Evolutionary conservation across 768 basidiomycete species (phyloP).

Genomic region (Pleurotus pulmonarius): DNA sequence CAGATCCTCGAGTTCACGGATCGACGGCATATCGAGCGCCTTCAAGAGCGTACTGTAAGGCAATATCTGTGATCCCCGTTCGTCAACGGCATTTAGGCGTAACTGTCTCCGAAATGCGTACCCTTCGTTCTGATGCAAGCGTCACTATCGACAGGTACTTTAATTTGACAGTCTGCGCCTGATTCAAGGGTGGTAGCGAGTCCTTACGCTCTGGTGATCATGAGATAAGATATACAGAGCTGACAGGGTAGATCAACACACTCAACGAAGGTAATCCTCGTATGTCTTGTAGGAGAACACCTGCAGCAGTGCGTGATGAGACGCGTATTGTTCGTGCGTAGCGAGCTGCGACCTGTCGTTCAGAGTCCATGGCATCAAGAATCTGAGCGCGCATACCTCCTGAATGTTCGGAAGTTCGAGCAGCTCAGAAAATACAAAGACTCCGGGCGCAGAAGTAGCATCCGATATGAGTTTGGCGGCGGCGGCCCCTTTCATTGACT

Average conservation of each 20-base stretch:
- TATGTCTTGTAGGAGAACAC: constrained; percentile 91
- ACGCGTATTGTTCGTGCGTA: constrained; percentile 57
- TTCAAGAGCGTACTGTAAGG: constrained; percentile 73
- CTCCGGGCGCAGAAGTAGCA: constrained; percentile 84
- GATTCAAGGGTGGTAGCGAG: constrained; percentile 61
- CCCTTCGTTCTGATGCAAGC: constrained; percentile 72
- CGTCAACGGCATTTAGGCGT: not conserved
- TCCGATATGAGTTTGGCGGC: constrained; percentile 87
- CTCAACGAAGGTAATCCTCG: constrained; percentile 71
- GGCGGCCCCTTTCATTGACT: constrained; percentile 87
- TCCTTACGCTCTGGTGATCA: constrained; percentile 57
- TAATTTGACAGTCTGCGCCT: constrained; percentile 78
- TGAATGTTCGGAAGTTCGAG: constrained; percentile 79
- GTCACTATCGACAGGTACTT: constrained; percentile 92
- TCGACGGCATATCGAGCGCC: constrained; percentile 68
- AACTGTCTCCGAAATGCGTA: constrained; percentile 31
- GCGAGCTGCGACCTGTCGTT: constrained; percentile 47
- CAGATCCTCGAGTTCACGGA: constrained; percentile 92
- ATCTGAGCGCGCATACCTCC: constrained; percentile 49
- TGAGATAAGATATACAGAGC: constrained; percentile 14
- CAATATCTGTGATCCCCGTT: constrained; percentile 54
- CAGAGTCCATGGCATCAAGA: not conserved
- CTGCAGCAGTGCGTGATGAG: constrained; percentile 64
- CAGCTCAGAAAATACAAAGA: constrained; percentile 90
- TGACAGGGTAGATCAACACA: not conserved